Conservation (phyloP, 345 rosid species). For the Salix udensis region DNA sequence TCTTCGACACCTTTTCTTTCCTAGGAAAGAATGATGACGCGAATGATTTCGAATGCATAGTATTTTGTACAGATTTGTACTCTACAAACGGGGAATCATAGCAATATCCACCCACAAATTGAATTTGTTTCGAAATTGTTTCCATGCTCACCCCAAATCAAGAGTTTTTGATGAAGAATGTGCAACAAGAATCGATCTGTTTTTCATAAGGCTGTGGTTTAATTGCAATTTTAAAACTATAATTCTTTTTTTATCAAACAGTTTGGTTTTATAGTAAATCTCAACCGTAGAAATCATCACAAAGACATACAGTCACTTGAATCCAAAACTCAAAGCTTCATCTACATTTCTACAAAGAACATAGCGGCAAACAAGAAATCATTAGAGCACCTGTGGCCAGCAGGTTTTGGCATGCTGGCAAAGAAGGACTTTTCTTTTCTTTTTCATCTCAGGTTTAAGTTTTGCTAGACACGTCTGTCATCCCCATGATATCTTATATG, state of each 20-base stretch:
- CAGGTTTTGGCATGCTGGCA: no score
- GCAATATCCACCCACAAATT: neutral
- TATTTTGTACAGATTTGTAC: neutral
- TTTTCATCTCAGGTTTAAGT: no score
- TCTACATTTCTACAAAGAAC: neutral
- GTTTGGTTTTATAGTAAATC: no score
- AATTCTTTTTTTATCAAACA: no score
- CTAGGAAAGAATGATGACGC: neutral
- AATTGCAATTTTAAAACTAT: no score
- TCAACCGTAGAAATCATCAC: rapidly evolving
- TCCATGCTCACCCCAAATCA: neutral
- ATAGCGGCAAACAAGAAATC: neutral
- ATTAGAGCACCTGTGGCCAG: no score
- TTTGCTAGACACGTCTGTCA: no score
- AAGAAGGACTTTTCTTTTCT: no score
- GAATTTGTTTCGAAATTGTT: neutral
- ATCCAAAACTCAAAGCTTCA: neutral
- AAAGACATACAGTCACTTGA: no score
- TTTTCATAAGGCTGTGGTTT: no score
- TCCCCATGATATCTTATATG: no score
- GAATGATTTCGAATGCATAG: neutral
- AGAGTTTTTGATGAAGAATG: neutral
- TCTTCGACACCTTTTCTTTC: neutral
- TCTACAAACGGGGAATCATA: neutral
- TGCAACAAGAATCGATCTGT: neutral